Conservation (phyloP, 805 yeast species). For the Schizosaccharomyces lindneri region DNA sequence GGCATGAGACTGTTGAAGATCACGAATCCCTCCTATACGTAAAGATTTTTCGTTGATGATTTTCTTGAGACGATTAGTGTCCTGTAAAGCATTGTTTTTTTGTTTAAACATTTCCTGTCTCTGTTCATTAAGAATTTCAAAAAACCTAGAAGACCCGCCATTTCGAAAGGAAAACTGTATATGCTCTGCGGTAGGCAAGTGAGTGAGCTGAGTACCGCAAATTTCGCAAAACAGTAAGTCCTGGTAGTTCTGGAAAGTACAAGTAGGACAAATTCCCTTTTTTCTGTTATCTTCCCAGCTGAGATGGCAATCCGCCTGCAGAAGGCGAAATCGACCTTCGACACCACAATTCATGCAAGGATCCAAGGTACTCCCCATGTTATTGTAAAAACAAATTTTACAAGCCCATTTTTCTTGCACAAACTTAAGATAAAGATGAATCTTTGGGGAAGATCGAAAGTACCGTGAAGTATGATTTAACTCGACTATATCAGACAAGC, state of each 20-base stretch:
- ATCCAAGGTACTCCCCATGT: not conserved
- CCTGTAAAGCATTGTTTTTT: not conserved
- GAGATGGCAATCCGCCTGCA: not conserved
- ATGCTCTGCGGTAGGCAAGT: not conserved
- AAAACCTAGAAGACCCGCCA: not conserved
- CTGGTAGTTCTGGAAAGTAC: not conserved
- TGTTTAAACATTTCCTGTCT: not conserved
- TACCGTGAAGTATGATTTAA: not conserved
- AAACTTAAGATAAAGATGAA: not conserved
- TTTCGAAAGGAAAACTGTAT: not conserved
- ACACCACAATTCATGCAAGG: not conserved
- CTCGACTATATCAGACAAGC: slow-evolving; percentile 1
- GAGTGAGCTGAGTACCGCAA: not conserved
- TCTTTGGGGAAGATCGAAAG: slow-evolving; percentile 1
- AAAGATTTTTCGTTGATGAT: not conserved
- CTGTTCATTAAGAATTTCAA: not conserved
- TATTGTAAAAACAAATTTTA: not conserved
- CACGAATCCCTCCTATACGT: not conserved
- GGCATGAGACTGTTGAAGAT: not conserved
- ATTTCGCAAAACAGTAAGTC: not conserved
- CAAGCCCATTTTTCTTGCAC: not conserved
- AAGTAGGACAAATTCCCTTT: not conserved
- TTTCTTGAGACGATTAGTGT: not conserved
- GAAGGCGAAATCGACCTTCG: not conserved
- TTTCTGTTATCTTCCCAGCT: not conserved